These are phyloP conservation scores for Apophysomyces trapeziformis DNA, from an alignment of 371 early-diverging fungal genomes.

Conservation along the genomic window DNA sequence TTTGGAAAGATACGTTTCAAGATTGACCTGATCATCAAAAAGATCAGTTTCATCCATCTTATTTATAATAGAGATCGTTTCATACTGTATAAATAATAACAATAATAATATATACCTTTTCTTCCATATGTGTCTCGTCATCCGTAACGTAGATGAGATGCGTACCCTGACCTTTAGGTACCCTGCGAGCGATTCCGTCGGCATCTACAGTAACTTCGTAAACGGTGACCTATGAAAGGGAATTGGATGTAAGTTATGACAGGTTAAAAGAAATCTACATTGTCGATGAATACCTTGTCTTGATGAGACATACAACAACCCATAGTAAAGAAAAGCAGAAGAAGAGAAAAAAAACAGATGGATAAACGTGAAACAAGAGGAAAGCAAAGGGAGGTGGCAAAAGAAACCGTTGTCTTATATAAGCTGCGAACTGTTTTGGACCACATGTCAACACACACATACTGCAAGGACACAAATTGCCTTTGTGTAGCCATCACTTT, in stretches of 20 bases:
- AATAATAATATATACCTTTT: background rate
- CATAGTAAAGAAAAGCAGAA: constrained; percentile 11
- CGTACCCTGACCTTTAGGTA: constrained; percentile 50
- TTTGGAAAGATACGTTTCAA: background rate
- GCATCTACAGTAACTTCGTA: constrained; percentile 52
- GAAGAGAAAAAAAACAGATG: background rate
- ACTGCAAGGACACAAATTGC: constrained; percentile 3
- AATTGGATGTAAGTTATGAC: constrained; percentile 17
- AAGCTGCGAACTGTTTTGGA: background rate
- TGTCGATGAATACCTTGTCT: constrained; percentile 10
- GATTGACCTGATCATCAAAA: constrained; percentile 1
- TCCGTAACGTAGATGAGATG: constrained; percentile 48
- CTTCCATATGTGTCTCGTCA: constrained; percentile 31
- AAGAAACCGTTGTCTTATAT: constrained; percentile 11
- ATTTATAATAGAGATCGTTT: no score
- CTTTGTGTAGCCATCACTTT: constrained; percentile 3
- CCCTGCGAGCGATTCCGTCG: constrained; percentile 49
- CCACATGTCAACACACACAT: constrained; percentile 10
- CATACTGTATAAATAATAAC: no score
- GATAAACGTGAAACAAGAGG: background rate
- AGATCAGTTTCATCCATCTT: background rate
- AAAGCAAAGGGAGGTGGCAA: background rate
- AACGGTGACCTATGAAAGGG: constrained; percentile 33
- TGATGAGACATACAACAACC: constrained; percentile 22
- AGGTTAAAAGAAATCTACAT: background rate